These are phyloP conservation scores for Globisporangium yorkense DNA, from an alignment of 352 stramenopile genomes.

Conservation along the genomic window DNA sequence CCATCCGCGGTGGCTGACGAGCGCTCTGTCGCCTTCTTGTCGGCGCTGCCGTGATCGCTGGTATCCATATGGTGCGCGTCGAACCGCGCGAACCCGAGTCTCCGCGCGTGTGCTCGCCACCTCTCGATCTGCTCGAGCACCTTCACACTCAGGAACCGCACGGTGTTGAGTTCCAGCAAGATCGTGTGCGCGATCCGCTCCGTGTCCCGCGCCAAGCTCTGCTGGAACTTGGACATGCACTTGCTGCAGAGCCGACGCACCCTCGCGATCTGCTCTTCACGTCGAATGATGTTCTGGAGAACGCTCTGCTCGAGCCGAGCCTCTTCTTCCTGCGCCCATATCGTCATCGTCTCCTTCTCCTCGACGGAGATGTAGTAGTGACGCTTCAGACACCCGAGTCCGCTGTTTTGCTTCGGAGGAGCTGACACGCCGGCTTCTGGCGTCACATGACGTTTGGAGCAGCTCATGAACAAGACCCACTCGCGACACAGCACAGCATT, in stretches of 20 bases:
- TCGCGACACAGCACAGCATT: slow-evolving; percentile 51
- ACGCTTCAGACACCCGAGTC: slow-evolving; percentile 54
- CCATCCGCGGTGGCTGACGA: too few species aligned
- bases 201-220: slow-evolving; percentile 47
- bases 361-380: slow-evolving; percentile 71
- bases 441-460: slow-evolving; percentile 21
- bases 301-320: slow-evolving; percentile 61
- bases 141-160: slow-evolving; percentile 65
- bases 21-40: neutral
- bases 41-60: neutral
- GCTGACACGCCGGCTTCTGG: neutral
- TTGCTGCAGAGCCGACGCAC: slow-evolving; percentile 29
- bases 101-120: slow-evolving; percentile 50
- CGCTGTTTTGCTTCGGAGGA: slow-evolving; percentile 14
- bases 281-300: slow-evolving; percentile 44
- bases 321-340: slow-evolving; percentile 58
- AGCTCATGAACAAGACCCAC: slow-evolving; percentile 66
- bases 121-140: slow-evolving; percentile 59
- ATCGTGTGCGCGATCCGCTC: slow-evolving; percentile 28
- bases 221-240: slow-evolving; percentile 63
- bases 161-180: slow-evolving; percentile 37
- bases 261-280: slow-evolving; percentile 48
- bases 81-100: slow-evolving; percentile 41
- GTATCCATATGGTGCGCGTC: slow-evolving; percentile 12
- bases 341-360: slow-evolving; percentile 51